Evolutionary conservation across 2,329 filamentous ascomycete species (phyloP).

Genomic region (Metarhizium rileyi): DNA sequence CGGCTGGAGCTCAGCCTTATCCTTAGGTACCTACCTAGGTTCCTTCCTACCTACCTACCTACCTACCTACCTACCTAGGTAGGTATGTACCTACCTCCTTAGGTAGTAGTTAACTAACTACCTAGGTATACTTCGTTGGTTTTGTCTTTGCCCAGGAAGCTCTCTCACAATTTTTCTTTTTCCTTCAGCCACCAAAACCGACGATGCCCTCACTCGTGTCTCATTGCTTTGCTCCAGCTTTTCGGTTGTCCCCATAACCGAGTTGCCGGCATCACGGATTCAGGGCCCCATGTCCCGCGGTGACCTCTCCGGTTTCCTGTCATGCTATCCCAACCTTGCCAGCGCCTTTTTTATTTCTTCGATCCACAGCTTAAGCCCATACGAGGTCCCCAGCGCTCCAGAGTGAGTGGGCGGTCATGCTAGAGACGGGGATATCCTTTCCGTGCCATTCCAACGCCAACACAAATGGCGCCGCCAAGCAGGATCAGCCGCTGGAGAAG

Average conservation of each 20-base stretch:
- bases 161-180: not conserved
- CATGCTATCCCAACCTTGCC: not conserved
- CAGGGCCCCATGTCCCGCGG: slow-evolving; percentile 4
- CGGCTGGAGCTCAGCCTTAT: not conserved
- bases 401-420: not conserved
- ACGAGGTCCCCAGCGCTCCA: not conserved
- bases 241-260: not conserved
- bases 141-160: not conserved
- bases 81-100: too few relatives aligned
- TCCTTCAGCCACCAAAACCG: not conserved
- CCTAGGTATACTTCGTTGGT: not conserved
- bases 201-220: not conserved
- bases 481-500: too few relatives aligned
- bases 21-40: not conserved
- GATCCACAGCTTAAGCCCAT: not conserved
- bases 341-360: not conserved
- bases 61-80: too few relatives aligned
- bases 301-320: not conserved
- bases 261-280: not conserved
- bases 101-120: not conserved
- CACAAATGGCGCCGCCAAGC: too few relatives aligned
- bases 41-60: too few relatives aligned
- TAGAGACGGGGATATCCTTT: not conserved
- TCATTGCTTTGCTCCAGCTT: not conserved
- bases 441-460: too few relatives aligned